These are phyloP conservation scores for Cladosporium austrohemisphaericum DNA, from an alignment of 2,329 filamentous ascomycete genomes.

Conservation along the genomic window DNA sequence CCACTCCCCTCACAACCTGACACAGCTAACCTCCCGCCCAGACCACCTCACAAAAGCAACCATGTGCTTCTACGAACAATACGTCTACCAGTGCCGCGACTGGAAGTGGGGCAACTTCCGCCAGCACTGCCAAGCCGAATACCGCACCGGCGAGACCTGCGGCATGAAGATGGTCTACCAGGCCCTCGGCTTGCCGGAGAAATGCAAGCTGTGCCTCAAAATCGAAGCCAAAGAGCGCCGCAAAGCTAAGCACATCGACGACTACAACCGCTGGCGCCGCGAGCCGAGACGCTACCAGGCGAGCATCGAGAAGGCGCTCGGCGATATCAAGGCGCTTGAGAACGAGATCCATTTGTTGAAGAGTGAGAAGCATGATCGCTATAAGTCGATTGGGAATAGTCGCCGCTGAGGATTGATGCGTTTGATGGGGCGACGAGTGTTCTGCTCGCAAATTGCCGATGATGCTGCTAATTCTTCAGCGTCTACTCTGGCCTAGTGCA, in stretches of 20 bases:
- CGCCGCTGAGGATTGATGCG: slow-evolving; percentile 17
- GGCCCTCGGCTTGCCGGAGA: slow-evolving; percentile 59
- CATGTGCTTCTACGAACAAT: slow-evolving; percentile 97
- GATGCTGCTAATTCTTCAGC: neutral
- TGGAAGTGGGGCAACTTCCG: slow-evolving; percentile 95
- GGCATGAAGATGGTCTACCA: slow-evolving; percentile 87
- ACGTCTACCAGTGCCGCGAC: slow-evolving; percentile 78
- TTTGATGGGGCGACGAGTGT: neutral
- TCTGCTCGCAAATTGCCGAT: neutral
- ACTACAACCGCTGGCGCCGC: slow-evolving; percentile 71
- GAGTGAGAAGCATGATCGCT: slow-evolving; percentile 27
- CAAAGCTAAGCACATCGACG: slow-evolving; percentile 67
- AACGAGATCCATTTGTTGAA: slow-evolving; percentile 63
- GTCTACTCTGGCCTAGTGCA: neutral
- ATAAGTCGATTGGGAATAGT: slow-evolving; percentile 24
- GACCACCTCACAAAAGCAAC: slow-evolving; percentile 13
- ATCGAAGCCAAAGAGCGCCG: slow-evolving; percentile 80
- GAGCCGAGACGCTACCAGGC: slow-evolving; percentile 62
- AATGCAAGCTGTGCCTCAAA: slow-evolving; percentile 84
- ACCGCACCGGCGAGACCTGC: slow-evolving; percentile 93
- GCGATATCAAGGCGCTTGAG: slow-evolving; percentile 68
- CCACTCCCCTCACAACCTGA: slow-evolving; percentile 32
- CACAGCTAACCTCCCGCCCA: slow-evolving; percentile 7
- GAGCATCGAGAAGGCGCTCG: slow-evolving; percentile 63
- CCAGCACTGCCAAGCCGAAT: slow-evolving; percentile 89